These are phyloP conservation scores for Ichthyophthirius multifiliis DNA, from an alignment of 169 alveolate genomes.

Conservation along the genomic window DNA sequence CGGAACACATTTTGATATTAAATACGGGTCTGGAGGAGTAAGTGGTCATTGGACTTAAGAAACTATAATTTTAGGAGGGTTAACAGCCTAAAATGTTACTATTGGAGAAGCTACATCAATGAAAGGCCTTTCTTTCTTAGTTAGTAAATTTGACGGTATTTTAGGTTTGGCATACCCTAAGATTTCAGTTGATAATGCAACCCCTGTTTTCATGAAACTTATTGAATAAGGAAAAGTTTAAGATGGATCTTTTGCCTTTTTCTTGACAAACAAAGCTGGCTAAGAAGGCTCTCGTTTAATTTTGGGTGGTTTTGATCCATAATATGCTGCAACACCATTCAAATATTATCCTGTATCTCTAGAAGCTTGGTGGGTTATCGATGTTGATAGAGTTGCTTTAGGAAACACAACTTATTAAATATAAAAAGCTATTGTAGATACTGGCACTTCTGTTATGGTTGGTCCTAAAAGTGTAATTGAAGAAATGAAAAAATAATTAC, in stretches of 20 bases:
- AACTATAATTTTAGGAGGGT: slow-evolving; percentile 60
- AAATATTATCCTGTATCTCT: slow-evolving; percentile 69
- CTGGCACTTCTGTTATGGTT: slow-evolving; percentile 84
- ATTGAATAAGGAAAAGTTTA: slow-evolving; percentile 26
- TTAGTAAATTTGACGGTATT: slow-evolving; percentile 84
- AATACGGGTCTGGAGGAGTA: slow-evolving; percentile 67
- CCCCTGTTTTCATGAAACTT: slow-evolving; percentile 57
- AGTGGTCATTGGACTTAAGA: slow-evolving; percentile 72
- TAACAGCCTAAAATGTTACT: slow-evolving; percentile 31
- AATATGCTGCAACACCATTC: slow-evolving; percentile 66
- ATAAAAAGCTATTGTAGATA: slow-evolving; percentile 66
- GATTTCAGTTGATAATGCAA: slow-evolving; percentile 57
- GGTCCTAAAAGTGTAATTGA: not conserved
- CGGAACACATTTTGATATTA: slow-evolving; percentile 44
- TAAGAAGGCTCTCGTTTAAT: slow-evolving; percentile 62
- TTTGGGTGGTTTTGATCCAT: slow-evolving; percentile 73
- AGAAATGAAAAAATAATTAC: not conserved
- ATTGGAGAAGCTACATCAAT: slow-evolving; percentile 76
- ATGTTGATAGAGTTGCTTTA: slow-evolving; percentile 27
- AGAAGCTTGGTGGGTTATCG: slow-evolving; percentile 74
- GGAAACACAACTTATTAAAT: slow-evolving; percentile 18
- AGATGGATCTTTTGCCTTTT: slow-evolving; percentile 73
- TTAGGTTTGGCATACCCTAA: slow-evolving; percentile 82
- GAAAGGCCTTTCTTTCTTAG: slow-evolving; percentile 67
- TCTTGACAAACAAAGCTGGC: slow-evolving; percentile 58